A percentile compares a stretch with the other conserved stretches of the same genome.
These are phyloP conservation scores for Coleophoma cylindrospora DNA, from an alignment of 2,329 filamentous ascomycete species.

Conservation along the genomic window DNA sequence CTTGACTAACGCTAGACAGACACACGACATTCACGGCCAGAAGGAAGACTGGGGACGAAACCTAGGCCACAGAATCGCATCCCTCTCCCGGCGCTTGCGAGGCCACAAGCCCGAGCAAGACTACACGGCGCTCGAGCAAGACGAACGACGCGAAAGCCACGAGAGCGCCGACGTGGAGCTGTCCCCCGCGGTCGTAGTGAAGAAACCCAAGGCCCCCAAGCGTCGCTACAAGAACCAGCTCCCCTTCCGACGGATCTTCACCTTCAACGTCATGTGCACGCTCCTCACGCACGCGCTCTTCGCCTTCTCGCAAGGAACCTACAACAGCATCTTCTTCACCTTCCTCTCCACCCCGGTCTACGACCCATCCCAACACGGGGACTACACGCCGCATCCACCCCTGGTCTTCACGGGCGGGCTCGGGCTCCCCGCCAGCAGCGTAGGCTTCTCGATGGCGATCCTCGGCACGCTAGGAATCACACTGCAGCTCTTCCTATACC, in stretches of 20 bases:
- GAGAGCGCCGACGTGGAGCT: conserved; percentile 6
- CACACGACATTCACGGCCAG: conserved; percentile 28
- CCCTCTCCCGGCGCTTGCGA: conserved; percentile 8
- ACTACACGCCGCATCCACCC: conserved; percentile 33
- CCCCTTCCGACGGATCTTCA: conserved; percentile 38
- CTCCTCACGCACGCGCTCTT: conserved; percentile 49
- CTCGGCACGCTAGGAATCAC: conserved; percentile 71
- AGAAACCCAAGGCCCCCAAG: conserved; percentile 17
- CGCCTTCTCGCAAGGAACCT: conserved; percentile 51
- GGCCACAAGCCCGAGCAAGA: background rate
- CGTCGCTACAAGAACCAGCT: conserved; percentile 29
- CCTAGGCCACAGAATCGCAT: conserved; percentile 13
- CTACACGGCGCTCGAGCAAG: background rate
- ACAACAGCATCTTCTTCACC: conserved; percentile 56
- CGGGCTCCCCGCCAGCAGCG: conserved; percentile 63
- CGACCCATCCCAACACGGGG: conserved; percentile 40
- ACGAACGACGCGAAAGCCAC: conserved; percentile 3
- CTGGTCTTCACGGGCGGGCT: conserved; percentile 61
- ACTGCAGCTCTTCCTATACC: conserved; percentile 69
- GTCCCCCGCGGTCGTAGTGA: conserved; percentile 5
- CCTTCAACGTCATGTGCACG: conserved; percentile 37
- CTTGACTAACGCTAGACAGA: conserved; percentile 22
- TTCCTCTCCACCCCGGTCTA: conserved; percentile 55
- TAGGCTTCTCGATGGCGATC: conserved; percentile 74
- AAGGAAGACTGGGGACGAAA: conserved; percentile 23